These are phyloP conservation scores for Pythium graminicola DNA, from an alignment of 352 stramenopile genomes.

Conservation along the genomic window DNA sequence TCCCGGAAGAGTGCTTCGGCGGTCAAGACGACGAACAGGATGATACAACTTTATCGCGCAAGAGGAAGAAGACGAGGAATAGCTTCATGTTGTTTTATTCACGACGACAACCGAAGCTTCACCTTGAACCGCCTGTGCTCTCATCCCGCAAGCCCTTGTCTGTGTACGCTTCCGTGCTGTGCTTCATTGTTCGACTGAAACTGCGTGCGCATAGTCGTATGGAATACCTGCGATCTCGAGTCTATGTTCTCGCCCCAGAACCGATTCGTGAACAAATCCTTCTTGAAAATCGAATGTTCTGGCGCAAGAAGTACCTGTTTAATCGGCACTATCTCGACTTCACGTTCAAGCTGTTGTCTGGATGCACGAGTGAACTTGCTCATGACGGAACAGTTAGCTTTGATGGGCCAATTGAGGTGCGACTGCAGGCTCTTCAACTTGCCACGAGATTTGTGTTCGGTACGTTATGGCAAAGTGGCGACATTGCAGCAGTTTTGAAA, in stretches of 20 bases:
- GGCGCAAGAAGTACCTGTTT: slow-evolving; percentile 81
- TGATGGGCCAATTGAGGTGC: slow-evolving; percentile 49
- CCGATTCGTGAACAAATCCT: slow-evolving; percentile 70
- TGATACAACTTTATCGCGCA: slow-evolving; percentile 3
- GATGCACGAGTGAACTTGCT: slow-evolving; percentile 43
- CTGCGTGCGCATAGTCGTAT: slow-evolving; percentile 24
- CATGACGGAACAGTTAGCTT: slow-evolving; percentile 14
- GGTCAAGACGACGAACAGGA: slow-evolving; percentile 54
- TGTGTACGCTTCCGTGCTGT: slow-evolving; percentile 22
- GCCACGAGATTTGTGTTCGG: slow-evolving; percentile 84
- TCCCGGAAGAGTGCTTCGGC: slow-evolving; percentile 87
- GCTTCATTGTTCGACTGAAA: slow-evolving; percentile 23
- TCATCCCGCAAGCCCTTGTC: slow-evolving; percentile 19
- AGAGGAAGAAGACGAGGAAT: slow-evolving; percentile 72
- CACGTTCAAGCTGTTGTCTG: slow-evolving; percentile 68
- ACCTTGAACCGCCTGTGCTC: neutral
- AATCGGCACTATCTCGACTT: slow-evolving; percentile 69
- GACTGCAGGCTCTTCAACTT: slow-evolving; percentile 68
- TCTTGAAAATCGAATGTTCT: slow-evolving; percentile 81
- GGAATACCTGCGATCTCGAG: slow-evolving; percentile 38
- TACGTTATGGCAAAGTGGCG: slow-evolving; percentile 76
- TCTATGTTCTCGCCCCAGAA: slow-evolving; percentile 53
- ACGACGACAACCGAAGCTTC: slow-evolving; percentile 40
- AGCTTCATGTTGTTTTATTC: slow-evolving; percentile 88
- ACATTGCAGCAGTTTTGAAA: slow-evolving; percentile 63